A percentile compares a stretch with the other conserved stretches of the same genome.
These are phyloP conservation scores for Amesomyces nigricolor DNA, from an alignment of 2,329 filamentous ascomycete genomes.

Conservation along the genomic window DNA sequence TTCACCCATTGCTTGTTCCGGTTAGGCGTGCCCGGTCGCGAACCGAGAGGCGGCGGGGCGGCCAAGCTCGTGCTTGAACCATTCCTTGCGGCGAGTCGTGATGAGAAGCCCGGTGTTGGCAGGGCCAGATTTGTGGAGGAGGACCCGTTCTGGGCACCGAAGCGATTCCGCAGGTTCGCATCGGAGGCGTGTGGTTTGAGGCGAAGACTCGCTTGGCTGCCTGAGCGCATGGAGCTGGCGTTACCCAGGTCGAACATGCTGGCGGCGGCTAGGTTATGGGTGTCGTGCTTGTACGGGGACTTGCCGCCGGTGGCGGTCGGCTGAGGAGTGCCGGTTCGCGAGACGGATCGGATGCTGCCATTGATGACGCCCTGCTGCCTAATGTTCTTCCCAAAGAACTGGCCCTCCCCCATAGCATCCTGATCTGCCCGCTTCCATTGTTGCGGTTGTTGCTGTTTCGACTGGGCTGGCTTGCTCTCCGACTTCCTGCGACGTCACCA, in stretches of 20 bases:
- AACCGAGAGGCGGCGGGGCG: slow-evolving; percentile 28
- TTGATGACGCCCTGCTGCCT: slow-evolving; percentile 32
- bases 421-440: slow-evolving; percentile 33
- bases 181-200: slow-evolving; percentile 37
- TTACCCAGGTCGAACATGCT: slow-evolving; percentile 43
- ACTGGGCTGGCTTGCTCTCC: slow-evolving; percentile 16
- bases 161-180: slow-evolving; percentile 34
- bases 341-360: slow-evolving; percentile 28
- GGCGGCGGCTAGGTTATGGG: slow-evolving; percentile 35
- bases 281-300: slow-evolving; percentile 30
- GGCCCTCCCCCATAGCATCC: slow-evolving; percentile 31
- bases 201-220: slow-evolving; percentile 24
- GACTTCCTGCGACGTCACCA: slow-evolving; percentile 28
- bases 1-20: slow-evolving; percentile 40
- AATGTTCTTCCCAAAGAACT: slow-evolving; percentile 34
- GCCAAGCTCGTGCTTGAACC: slow-evolving; percentile 27
- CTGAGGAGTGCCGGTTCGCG: slow-evolving; percentile 39
- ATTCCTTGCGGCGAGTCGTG: slow-evolving; percentile 23
- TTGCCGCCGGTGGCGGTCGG: slow-evolving; percentile 27
- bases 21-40: slow-evolving; percentile 32
- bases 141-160: slow-evolving; percentile 31
- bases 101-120: slow-evolving; percentile 30
- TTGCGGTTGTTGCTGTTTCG: slow-evolving; percentile 18
- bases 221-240: slow-evolving; percentile 14
- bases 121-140: slow-evolving; percentile 24